Conservation (phyloP, 768 basidiomycete species). For the Amanita molliuscula region DNA sequence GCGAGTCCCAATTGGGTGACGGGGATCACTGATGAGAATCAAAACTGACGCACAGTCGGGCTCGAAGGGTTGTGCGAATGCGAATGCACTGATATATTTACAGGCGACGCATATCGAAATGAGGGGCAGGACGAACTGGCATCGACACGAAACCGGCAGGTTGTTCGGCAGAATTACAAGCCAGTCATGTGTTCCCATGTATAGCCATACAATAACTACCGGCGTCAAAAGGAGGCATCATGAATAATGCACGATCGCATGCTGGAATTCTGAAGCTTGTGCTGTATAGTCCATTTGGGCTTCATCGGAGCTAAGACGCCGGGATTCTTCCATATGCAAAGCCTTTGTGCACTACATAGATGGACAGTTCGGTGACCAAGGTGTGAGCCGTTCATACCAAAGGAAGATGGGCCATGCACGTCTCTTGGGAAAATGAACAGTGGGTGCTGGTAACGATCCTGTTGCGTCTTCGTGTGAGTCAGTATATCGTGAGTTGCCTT, state of each 20-base stretch:
- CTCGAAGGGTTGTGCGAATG: background rate
- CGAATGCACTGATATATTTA: background rate
- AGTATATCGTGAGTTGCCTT: background rate
- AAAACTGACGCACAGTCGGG: background rate
- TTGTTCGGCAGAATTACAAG: background rate
- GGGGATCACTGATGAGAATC: background rate
- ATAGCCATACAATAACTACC: background rate
- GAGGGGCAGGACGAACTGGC: background rate
- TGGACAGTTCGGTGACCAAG: background rate
- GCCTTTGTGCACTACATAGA: background rate
- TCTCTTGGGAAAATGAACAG: background rate
- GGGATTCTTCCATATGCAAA: background rate
- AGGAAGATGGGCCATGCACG: background rate
- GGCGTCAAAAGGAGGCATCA: background rate
- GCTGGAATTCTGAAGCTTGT: slow-evolving; percentile 5
- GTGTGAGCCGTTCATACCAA: background rate
- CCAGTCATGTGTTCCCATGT: background rate
- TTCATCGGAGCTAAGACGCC: slow-evolving; percentile 13
- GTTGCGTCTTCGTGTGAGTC: background rate
- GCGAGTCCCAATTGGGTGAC: background rate
- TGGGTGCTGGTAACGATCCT: background rate
- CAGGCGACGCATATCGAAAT: background rate
- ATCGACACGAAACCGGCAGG: background rate
- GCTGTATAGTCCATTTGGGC: slow-evolving; percentile 5
- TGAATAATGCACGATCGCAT: background rate